Conservation (phyloP, 495 filamentous ascomycete genomes). For the Evansstolkia leycettana region DNA sequence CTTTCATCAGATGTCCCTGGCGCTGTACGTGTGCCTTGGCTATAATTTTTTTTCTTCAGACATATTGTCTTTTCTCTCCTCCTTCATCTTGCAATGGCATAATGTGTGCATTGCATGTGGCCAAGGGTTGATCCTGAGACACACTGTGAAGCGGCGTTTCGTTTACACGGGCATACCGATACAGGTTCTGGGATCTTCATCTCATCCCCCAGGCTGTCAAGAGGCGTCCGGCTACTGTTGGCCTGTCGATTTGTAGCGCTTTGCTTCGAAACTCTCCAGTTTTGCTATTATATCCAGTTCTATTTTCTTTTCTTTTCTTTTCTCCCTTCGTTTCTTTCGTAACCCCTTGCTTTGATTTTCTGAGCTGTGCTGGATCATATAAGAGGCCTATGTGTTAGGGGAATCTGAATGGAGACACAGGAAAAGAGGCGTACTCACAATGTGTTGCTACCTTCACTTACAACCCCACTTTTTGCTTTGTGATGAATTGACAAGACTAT, state of each 20-base stretch:
- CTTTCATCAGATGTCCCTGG: neutral
- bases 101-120: neutral
- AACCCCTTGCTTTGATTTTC: conserved; percentile 3
- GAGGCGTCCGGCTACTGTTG: conserved; percentile 8
- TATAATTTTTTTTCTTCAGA: conserved; percentile 1
- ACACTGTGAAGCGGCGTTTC: conserved; percentile 12
- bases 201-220: conserved; percentile 3
- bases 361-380: neutral
- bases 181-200: conserved; percentile 5
- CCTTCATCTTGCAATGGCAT: neutral
- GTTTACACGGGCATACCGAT: conserved; percentile 1
- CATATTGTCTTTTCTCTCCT: neutral
- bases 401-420: too few species aligned
- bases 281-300: too few species aligned
- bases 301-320: neutral
- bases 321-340: conserved; percentile 2
- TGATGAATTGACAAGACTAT: conserved; percentile 8
- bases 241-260: conserved; percentile 3
- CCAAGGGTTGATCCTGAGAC: conserved; percentile 3
- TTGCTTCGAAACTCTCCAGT: too few species aligned
- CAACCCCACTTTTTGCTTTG: conserved; percentile 6
- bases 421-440: too few species aligned
- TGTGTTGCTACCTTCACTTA: conserved; percentile 2
- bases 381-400: too few species aligned
- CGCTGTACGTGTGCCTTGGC: neutral